Evolutionary conservation across 306 rosid species (phyloP).

Genomic region (Acmispon strigosus): DNA sequence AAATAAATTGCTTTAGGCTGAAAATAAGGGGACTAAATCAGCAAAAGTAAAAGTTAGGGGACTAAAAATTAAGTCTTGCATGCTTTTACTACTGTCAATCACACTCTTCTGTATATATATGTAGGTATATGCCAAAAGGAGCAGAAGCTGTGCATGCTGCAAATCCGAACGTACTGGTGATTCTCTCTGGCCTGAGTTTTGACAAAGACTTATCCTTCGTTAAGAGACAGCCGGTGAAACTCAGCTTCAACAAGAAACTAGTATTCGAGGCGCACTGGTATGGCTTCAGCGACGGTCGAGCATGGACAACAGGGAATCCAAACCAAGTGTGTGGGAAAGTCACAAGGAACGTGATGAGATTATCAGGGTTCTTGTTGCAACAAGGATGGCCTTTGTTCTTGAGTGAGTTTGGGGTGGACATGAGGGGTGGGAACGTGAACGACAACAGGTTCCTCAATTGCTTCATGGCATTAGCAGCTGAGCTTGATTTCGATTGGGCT

Average conservation of each 20-base stretch:
- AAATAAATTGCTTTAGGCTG: no score
- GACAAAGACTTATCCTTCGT: slow-evolving; percentile 65
- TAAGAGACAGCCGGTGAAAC: slow-evolving; percentile 22
- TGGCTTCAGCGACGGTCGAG: slow-evolving; percentile 39
- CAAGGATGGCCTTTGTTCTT: slow-evolving; percentile 58
- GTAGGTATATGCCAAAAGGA: slow-evolving; percentile 71
- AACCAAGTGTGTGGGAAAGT: slow-evolving; percentile 63
- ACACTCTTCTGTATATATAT: not conserved
- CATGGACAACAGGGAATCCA: slow-evolving; percentile 54
- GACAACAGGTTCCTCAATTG: slow-evolving; percentile 64
- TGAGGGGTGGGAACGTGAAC: slow-evolving; percentile 51
- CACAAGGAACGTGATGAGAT: slow-evolving; percentile 23
- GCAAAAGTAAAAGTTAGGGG: no score
- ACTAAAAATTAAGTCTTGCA: no score
- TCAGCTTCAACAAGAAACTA: slow-evolving; percentile 40
- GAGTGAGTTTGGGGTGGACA: slow-evolving; percentile 66
- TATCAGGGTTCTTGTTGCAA: slow-evolving; percentile 43
- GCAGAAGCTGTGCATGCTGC: slow-evolving; percentile 80
- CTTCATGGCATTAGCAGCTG: slow-evolving; percentile 48
- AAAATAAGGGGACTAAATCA: no score
- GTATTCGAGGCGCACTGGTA: slow-evolving; percentile 72
- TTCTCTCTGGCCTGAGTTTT: slow-evolving; percentile 59
- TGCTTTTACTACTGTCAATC: no score
- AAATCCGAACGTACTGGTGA: slow-evolving; percentile 59
- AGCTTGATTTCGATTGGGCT: slow-evolving; percentile 67